Percentiles rank a stretch among this genome's conserved stretches.
phyloP scores from a whole-genome alignment of 23 red algal genomes.

The Cyanidiococcus yangmingshanensis region DNA sequence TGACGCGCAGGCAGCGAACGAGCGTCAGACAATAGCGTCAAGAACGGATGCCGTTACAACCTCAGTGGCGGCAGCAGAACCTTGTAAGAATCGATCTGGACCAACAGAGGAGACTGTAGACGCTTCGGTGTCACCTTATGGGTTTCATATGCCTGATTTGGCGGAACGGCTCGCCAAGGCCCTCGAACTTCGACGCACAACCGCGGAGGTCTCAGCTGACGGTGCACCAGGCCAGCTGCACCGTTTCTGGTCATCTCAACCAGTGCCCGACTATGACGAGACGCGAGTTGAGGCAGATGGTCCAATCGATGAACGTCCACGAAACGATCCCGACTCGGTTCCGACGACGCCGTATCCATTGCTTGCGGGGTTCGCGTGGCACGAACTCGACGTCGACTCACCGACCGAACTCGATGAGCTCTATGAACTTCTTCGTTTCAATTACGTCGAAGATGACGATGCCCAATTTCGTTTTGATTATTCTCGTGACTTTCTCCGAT shows the following conservation, averaged over 20 bases:
- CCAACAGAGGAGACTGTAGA: too few relatives aligned
- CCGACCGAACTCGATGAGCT: conserved; percentile 49
- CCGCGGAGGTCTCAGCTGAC: not conserved
- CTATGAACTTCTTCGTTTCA: conserved; percentile 67
- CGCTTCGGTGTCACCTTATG: not conserved
- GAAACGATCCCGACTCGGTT: conserved; percentile 23
- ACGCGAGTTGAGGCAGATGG: not conserved
- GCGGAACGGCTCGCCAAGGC: not conserved
- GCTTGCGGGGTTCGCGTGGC: conserved; percentile 69
- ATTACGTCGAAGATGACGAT: conserved; percentile 96
- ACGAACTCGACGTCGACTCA: conserved; percentile 50
- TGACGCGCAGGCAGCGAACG: too few relatives aligned
- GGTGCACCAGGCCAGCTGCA: not conserved
- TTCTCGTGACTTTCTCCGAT: conserved; percentile 69
- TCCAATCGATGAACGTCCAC: conserved; percentile 15
- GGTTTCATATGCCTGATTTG: not conserved
- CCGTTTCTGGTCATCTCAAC: conserved; percentile 22
- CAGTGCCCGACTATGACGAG: conserved; percentile 5
- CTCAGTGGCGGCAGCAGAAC: too few relatives aligned
- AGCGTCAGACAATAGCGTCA: too few relatives aligned
- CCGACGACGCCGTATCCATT: conserved; percentile 54
- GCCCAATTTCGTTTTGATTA: conserved; percentile 99
- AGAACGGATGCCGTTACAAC: too few relatives aligned
- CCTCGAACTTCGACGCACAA: not conserved
- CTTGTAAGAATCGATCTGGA: too few relatives aligned